Evolutionary conservation across 176 grass and related monocot genomes (phyloP).

Genomic region (Triticum turgidum): DNA sequence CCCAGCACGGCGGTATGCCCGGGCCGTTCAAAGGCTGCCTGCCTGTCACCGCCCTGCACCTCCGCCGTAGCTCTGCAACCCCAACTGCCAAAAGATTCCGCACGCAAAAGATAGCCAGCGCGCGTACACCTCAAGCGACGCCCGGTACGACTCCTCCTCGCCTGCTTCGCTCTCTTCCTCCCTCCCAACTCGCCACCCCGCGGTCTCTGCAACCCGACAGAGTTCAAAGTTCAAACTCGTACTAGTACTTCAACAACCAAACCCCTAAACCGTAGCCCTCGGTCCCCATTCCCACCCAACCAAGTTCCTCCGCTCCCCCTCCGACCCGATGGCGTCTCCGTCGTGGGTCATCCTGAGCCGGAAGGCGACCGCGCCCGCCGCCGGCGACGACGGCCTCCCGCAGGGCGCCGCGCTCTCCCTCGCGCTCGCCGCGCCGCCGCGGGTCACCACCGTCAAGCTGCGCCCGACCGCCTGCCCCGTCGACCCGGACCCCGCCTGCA

Average conservation of each 20-base stretch:
- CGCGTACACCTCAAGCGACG: not conserved
- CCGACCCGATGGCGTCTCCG: not conserved
- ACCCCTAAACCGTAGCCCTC: not conserved
- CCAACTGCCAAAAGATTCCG: constrained; percentile 5
- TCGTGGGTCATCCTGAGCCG: constrained; percentile 24
- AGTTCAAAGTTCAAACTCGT: not conserved
- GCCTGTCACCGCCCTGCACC: too few relatives aligned
- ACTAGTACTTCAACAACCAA: not conserved
- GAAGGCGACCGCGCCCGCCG: not conserved
- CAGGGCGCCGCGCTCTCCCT: constrained; percentile 20
- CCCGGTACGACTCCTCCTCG: not conserved
- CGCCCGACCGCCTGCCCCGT: not conserved
- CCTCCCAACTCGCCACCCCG: not conserved
- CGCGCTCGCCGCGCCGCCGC: constrained; percentile 25
- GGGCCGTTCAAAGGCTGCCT: too few relatives aligned
- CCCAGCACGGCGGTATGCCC: too few relatives aligned
- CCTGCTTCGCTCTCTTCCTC: not conserved
- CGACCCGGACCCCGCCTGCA: not conserved
- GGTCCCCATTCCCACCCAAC: not conserved
- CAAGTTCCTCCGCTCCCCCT: not conserved
- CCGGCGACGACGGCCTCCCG: not conserved
- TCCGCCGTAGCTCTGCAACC: too few relatives aligned
- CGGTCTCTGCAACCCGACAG: not conserved
- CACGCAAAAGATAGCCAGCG: not conserved
- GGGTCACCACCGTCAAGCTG: not conserved